Base-by-base conservation (phyloP, 192 early-diverging fungal genomes). In the Podila minutissima region DNA sequence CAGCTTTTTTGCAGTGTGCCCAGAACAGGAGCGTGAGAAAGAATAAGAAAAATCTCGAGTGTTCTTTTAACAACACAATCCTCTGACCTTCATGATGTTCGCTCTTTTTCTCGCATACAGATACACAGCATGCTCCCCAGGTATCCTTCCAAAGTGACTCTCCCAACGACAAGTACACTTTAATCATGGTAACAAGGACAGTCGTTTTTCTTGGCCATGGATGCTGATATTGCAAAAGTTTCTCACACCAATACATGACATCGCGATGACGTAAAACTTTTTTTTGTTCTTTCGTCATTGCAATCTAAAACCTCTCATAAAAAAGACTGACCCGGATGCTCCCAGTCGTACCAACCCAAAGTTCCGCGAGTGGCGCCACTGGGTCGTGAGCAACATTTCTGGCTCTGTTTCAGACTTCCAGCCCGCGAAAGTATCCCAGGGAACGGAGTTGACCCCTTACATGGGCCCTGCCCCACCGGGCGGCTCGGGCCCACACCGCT, bases 291-390 rank as follows among this genome's bases (percentile, higher is more conserved):
- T 74, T 41, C 61, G 0, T 17, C 11, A 41, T 17, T 46, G 13
- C 41, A n/a, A n/a, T n/a, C n/a, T n/a, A n/a, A n/a, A n/a, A n/a
- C 13, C 0, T 46, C 41, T 17, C 41, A 15, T 11, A 48, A 29
- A 13, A 28, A 62, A 88, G 88, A 70, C 82, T 26, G 89, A 91
- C 62, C 88, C 88, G 19, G 89, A 91, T 75, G 89, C 88, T 26
- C 89, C 89, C 15, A 82, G 83, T 59, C 75, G 78, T 24, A 51
- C 35, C 0, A 62, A 88, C 35, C 86, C 83, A 13, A 82, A 70
- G 31, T 71, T 67, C 32, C 74, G 87, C 32, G 78, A 89, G 49
- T 91, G 82, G 73, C 87, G 89, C 51, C 89, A 91, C 64, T 89
- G 88, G 89, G 62, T 88, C 6, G 82, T 89, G 35, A 68, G 75